Evolutionary conservation across 2,329 filamentous ascomycete species (phyloP), one percentile per base, ranked within the genome.

Genomic region (Ceratocystis cubensis): DNA sequence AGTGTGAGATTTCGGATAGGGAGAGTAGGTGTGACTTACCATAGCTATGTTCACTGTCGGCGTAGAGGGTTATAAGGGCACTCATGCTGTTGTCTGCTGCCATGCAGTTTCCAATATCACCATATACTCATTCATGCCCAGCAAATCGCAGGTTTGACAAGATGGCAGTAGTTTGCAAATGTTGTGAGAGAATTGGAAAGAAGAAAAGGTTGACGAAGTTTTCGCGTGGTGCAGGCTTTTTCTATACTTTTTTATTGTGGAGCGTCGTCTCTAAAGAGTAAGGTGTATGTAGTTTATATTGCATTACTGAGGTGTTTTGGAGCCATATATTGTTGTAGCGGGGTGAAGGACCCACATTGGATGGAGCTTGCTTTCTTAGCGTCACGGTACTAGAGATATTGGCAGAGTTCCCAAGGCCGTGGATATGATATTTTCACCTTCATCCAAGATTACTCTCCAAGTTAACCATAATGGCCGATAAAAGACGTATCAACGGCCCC

Each of bases 401-500:
- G 20, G 20, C 25, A 28, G 3, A 53, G 6, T 53, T 53, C 20
- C 13, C 8, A 53, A 25, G 15, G 48, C 22, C 8, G 22, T 53
- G 8, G 22, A 13, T 53, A 22, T 13, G 10, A n/a, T 53, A n/a
- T 48, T 28, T 53, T 53, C 48, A 53, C 22, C 13, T 25, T 53
- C 20, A 25, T 10, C 48, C 22, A 28, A 53, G 4, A 53, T 13
- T 5, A 28, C 22, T 5, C 22, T 8, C 10, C 22, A 20, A 53
- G 10, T 53, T 20, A 48, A 53, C 5, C 28, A 61, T 33, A 20
- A 91, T 92, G 88, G 80, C 88, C 66, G 94, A 99, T 75, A 85
- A 92, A 75, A 87, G 93, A 77, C 86, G 94, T 72, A 86, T 96
- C 71, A 97, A 97, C 76, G 91, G 91, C 4, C 94, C 94, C 5